These are phyloP conservation scores for Pseudofabraea citricarpa DNA, from an alignment of 2,329 filamentous ascomycete genomes.

Conservation along the genomic window DNA sequence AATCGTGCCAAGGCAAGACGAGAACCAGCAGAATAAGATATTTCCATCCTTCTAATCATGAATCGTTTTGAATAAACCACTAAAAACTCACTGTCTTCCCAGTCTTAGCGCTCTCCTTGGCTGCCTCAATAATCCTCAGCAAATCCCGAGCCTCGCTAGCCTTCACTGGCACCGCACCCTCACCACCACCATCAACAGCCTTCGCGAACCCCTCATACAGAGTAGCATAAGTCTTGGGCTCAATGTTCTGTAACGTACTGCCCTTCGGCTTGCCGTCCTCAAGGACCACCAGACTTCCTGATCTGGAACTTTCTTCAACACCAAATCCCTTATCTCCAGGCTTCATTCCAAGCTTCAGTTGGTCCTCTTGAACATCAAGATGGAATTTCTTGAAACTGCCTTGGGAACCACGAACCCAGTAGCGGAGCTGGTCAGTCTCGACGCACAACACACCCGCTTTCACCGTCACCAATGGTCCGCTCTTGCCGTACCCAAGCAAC, in stretches of 20 bases:
- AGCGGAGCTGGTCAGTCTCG: constrained; percentile 65
- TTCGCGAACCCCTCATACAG: constrained; percentile 57
- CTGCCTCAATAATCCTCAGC: constrained; percentile 51
- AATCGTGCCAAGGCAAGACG: too few species aligned
- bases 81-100: constrained; percentile 32
- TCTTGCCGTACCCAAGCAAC: constrained; percentile 57
- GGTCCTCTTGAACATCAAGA: constrained; percentile 72
- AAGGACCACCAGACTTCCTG: constrained; percentile 54
- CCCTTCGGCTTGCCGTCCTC: constrained; percentile 44
- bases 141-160: constrained; percentile 47
- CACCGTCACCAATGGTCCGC: constrained; percentile 59
- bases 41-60: too few species aligned
- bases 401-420: constrained; percentile 71
- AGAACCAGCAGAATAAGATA: too few species aligned
- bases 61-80: too few species aligned
- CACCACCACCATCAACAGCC: constrained; percentile 41
- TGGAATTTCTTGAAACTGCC: constrained; percentile 69
- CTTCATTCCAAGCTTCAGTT: constrained; percentile 59
- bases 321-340: constrained; percentile 62
- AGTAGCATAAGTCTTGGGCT: constrained; percentile 62
- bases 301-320: constrained; percentile 51
- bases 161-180: constrained; percentile 47
- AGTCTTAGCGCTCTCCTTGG: constrained; percentile 44
- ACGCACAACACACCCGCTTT: constrained; percentile 66
- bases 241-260: constrained; percentile 49